Percentiles rank a stretch among this genome's conserved stretches.
Evolutionary conservation across 495 filamentous ascomycete genomes (phyloP).

Genomic region (Arthonia radiata): DNA sequence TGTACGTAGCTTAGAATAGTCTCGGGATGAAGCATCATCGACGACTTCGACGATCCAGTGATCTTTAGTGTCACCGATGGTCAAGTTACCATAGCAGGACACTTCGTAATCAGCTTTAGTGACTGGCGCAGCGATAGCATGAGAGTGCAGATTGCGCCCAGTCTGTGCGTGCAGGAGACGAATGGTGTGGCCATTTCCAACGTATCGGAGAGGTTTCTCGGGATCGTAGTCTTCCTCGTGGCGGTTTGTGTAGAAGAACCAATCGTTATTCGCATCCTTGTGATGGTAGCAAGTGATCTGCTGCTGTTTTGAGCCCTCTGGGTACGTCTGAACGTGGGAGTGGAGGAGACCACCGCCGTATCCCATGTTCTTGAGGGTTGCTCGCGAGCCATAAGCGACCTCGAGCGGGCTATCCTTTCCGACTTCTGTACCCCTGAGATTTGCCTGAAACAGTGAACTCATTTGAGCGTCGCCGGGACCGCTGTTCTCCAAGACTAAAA

Average conservation of each 20-base stretch:
- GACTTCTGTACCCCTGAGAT: conserved; percentile 77
- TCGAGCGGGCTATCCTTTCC: conserved; percentile 85
- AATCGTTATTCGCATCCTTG: conserved; percentile 98
- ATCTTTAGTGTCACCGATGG: conserved; percentile 94
- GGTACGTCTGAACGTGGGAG: conserved; percentile 88
- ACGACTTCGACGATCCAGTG: conserved; percentile 92
- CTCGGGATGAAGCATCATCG: conserved; percentile 61
- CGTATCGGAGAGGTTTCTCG: conserved; percentile 40
- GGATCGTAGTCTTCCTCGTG: conserved; percentile 43
- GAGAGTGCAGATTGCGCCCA: conserved; percentile 87
- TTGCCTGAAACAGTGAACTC: conserved; percentile 97
- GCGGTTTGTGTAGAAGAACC: conserved; percentile 94
- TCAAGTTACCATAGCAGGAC: conserved; percentile 85
- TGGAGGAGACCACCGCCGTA: conserved; percentile 96
- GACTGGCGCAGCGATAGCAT: conserved; percentile 65
- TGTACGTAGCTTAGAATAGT: conserved; percentile 68
- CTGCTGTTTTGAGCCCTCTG: conserved; percentile 82
- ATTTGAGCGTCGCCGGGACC: conserved; percentile 96
- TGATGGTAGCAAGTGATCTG: conserved; percentile 98
- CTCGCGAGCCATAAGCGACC: conserved; percentile 65
- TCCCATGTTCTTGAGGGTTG: conserved; percentile 96
- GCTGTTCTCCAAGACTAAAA: conserved; percentile 75
- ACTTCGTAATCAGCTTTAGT: conserved; percentile 81
- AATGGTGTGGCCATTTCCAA: conserved; percentile 54
- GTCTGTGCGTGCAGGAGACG: conserved; percentile 89